phyloP scores from a whole-genome alignment of 345 rosid species.

The Litchi chinensis region DNA sequence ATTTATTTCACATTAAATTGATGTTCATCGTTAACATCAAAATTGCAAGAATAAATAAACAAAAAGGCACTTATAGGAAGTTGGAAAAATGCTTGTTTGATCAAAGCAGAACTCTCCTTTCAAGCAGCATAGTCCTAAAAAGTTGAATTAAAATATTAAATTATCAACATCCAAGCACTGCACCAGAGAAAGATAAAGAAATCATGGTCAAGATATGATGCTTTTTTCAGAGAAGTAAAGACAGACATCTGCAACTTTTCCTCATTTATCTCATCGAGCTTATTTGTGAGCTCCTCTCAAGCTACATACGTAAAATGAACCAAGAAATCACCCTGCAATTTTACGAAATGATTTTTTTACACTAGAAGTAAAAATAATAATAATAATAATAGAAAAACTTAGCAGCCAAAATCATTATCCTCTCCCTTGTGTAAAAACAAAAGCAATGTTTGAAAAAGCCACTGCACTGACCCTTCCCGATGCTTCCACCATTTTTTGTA shows the following conservation, averaged over 20 bases:
- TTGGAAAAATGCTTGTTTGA: constrained; percentile 74
- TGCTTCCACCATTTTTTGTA: background rate
- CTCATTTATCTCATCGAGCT: constrained; percentile 74
- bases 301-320: constrained; percentile 98
- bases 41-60: background rate
- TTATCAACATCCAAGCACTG: constrained; percentile 82
- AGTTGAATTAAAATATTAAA: constrained; percentile 84
- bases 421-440: too few species aligned
- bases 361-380: background rate
- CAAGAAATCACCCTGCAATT: constrained; percentile 87
- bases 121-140: constrained; percentile 87
- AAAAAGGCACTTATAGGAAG: constrained; percentile 1
- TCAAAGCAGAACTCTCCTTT: constrained; percentile 91
- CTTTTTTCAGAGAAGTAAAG: background rate
- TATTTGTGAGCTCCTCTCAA: constrained; percentile 86
- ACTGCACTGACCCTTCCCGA: background rate
- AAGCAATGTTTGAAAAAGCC: background rate
- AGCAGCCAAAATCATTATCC: too few species aligned
- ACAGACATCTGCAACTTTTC: constrained; percentile 85
- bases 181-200: constrained; percentile 45
- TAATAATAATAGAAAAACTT: background rate
- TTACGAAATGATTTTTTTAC: background rate
- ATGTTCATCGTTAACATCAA: background rate
- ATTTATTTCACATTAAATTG: background rate
- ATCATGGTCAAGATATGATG: constrained; percentile 18